Base-by-base conservation (phyloP, 352 stramenopile genomes). In the Pythium insidiosum region DNA sequence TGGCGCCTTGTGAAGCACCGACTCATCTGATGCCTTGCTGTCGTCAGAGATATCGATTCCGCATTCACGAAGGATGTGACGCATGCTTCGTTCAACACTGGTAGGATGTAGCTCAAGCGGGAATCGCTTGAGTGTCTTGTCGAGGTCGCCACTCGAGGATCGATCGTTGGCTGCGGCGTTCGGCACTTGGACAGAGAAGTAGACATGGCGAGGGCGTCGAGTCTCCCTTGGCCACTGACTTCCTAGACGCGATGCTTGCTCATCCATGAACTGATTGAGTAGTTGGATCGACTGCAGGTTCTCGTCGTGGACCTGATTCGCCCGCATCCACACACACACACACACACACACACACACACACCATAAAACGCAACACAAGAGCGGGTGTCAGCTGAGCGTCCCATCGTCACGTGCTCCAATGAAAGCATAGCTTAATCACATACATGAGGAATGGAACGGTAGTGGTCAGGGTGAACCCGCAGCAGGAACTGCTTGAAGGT, bases 401-500 rank as follows among this genome's bases (percentile, higher is more conserved):
- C n/a, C n/a, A n/a, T n/a, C n/a, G n/a, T n/a, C n/a, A n/a, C n/a
- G n/a, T n/a, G n/a, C n/a, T n/a, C n/a, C n/a, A n/a, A n/a, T n/a
- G n/a, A n/a, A n/a, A n/a, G n/a, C n/a, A n/a, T n/a, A n/a, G n/a
- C n/a, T n/a, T n/a, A n/a, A n/a, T n/a, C 20, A 37, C 46, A 0
- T 22, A 76, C 69, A 37, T 64, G 50, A 1, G 71, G 71, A 28
- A 72, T 47, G n/a, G 56, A 61, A 47, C 44, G 73, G 63, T 82
- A 85, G 58, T 75, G 73, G 53, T 85, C 73, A 2, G 73, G 73
- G 41, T 85, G 73, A 33, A 85, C 69, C 23, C 73, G 73, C 48
- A 85, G 68, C 30, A 85, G 50, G 60, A 83, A 85, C 63, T 85
- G 69, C 58, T 83, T 83, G 49, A 83, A 64, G 38, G 63, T 69